phyloP scores from a whole-genome alignment of 345 rosid genomes.

The Gossypioides kirkii region DNA sequence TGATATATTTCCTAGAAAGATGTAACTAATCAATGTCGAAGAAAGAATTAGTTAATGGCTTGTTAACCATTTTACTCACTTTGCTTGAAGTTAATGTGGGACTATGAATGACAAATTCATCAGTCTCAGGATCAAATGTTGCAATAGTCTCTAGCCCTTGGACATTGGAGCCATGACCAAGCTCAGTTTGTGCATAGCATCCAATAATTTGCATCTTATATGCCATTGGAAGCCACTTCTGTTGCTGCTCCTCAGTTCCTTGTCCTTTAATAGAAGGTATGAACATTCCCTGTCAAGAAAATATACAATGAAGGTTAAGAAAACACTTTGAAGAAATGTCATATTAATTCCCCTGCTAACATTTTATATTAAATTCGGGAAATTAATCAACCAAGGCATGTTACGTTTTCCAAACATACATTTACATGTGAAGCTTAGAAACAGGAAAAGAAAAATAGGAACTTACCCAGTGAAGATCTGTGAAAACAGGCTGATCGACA shows the following conservation, averaged over 20 bases:
- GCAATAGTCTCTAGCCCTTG: slow-evolving; percentile 99
- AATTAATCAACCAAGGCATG: background rate
- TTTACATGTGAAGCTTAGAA: background rate
- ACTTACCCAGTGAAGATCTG: background rate
- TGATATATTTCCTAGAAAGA: background rate
- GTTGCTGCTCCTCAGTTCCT: slow-evolving; percentile 92
- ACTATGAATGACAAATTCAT: slow-evolving; percentile 84
- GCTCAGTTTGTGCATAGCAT: slow-evolving; percentile 98
- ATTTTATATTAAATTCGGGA: background rate
- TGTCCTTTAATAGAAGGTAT: slow-evolving; percentile 91
- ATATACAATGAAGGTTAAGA: background rate
- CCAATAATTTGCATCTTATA: slow-evolving; percentile 94
- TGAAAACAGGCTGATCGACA: background rate
- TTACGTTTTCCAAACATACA: background rate
- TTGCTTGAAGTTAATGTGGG: slow-evolving; percentile 94
- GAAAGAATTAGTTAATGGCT: background rate
- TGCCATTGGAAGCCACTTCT: slow-evolving; percentile 91
- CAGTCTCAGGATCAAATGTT: slow-evolving; percentile 86
- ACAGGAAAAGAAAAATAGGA: background rate
- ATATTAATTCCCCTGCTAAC: background rate
- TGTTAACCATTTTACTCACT: slow-evolving; percentile 37
- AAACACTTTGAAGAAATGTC: background rate
- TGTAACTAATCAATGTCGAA: background rate
- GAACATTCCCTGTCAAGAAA: slow-evolving; percentile 80
- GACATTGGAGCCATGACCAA: slow-evolving; percentile 99